Conservation (phyloP, 257 asterid species). For the Thymus mandschuricus region DNA sequence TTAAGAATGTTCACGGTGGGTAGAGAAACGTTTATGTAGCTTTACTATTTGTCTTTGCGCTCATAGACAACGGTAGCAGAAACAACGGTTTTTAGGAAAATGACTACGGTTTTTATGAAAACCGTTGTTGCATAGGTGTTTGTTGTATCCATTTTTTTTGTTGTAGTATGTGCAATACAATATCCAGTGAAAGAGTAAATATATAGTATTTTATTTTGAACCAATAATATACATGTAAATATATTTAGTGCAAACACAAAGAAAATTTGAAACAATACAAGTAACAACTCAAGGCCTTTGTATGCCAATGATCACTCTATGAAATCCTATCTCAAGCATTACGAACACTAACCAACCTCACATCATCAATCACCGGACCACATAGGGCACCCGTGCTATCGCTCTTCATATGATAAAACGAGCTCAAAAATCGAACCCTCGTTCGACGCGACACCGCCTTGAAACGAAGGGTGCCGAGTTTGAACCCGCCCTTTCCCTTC, state of each 20-base stretch:
- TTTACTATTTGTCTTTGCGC: no score
- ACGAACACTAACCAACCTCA: conserved; percentile 53
- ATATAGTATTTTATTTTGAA: not conserved
- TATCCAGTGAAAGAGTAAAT: no score
- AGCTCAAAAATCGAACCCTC: conserved; percentile 70
- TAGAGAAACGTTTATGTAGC: no score
- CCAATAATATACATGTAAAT: conserved; percentile 5
- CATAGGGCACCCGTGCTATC: conserved; percentile 73
- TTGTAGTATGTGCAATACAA: no score
- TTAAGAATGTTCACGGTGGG: no score
- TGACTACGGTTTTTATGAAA: no score
- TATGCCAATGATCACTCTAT: not conserved
- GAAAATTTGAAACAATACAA: not conserved
- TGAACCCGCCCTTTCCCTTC: conserved; percentile 65
- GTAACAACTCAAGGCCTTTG: not conserved
- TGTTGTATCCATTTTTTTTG: no score
- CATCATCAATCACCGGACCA: conserved; percentile 86
- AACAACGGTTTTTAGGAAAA: no score
- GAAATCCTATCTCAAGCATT: not conserved
- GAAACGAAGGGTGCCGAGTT: conserved; percentile 55
- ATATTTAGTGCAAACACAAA: conserved; percentile 2
- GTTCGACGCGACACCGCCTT: conserved; percentile 45
- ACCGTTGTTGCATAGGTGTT: no score
- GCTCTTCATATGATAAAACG: conserved; percentile 65
- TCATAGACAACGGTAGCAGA: no score